Conservation (phyloP, 352 stramenopile genomes). For the Phytophthora citricola region DNA sequence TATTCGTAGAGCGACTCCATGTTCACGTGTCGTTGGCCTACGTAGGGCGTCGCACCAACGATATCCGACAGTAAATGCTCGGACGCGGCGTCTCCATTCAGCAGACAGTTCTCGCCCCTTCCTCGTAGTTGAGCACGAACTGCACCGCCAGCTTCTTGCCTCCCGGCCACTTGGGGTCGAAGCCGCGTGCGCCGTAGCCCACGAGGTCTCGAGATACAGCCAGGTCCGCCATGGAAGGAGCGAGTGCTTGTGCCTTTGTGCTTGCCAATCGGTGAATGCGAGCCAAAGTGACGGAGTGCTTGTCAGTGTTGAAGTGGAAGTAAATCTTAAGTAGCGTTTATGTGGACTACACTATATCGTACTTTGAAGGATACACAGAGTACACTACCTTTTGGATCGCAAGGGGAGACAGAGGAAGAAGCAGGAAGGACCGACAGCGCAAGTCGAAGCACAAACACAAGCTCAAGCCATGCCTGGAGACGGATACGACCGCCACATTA, state of each 20-base stretch:
- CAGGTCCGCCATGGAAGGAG: constrained; percentile 3
- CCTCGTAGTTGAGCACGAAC: constrained; percentile 98
- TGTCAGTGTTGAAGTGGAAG: constrained; percentile 11
- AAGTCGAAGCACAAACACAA: not conserved
- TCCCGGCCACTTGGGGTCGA: constrained; percentile 84
- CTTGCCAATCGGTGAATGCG: constrained; percentile 16
- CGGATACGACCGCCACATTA: constrained; percentile 95
- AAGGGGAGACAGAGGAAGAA: constrained; percentile 24
- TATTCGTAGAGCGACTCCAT: constrained; percentile 98
- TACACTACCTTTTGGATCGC: constrained; percentile 31
- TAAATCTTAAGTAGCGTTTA: constrained; percentile 1
- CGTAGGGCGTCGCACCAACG: constrained; percentile 79
- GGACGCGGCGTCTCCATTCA: constrained; percentile 89
- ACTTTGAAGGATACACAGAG: constrained; percentile 7
- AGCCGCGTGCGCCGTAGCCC: constrained; percentile 82
- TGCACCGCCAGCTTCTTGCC: constrained; percentile 91
- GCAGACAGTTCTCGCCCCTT: constrained; percentile 95
- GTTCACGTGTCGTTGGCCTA: constrained; percentile 88
- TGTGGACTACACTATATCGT: constrained; percentile 5
- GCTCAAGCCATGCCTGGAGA: constrained; percentile 74
- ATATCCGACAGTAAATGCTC: constrained; percentile 95
- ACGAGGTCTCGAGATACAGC: constrained; percentile 74
- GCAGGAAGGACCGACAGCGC: constrained; percentile 7
- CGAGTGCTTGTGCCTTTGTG: not conserved
- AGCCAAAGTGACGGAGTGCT: no score